phyloP scores from a whole-genome alignment of 1,284 basidiomycete species.

The Ganoderma resinaceum region DNA sequence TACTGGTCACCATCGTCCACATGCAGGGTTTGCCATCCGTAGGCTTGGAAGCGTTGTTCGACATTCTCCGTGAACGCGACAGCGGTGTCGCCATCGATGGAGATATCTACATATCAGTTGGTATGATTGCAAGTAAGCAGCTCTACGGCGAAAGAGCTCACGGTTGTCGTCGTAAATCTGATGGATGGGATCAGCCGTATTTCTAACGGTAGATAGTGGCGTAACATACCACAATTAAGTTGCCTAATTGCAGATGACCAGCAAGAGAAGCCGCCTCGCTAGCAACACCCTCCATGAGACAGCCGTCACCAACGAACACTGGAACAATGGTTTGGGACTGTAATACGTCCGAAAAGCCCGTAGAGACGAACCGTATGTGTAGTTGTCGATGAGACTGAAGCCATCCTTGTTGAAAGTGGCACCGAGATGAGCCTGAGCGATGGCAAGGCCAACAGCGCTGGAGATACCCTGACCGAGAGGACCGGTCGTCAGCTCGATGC shows the following conservation, averaged over 20 bases:
- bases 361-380: conserved; percentile 75
- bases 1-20: conserved; percentile 86
- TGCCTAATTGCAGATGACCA: conserved; percentile 92
- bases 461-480: conserved; percentile 95
- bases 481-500: conserved; percentile 96
- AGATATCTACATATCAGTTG: conserved; percentile 72
- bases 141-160: conserved; percentile 44
- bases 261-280: conserved; percentile 92
- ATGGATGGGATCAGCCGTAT: conserved; percentile 11
- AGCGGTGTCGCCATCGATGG: conserved; percentile 94
- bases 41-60: conserved; percentile 85
- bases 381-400: conserved; percentile 88
- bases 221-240: conserved; percentile 79
- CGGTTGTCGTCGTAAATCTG: conserved; percentile 92
- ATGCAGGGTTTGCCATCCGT: conserved; percentile 93
- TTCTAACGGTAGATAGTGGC: background rate
- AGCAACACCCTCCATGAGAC: conserved; percentile 95
- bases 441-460: conserved; percentile 93
- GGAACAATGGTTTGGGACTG: conserved; percentile 20
- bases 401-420: conserved; percentile 91
- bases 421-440: conserved; percentile 90
- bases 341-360: background rate
- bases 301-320: conserved; percentile 95
- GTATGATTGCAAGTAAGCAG: conserved; percentile 16
- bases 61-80: conserved; percentile 96